Evolutionary conservation across 768 basidiomycete genomes (phyloP).

Genomic region (Chalciporus sphaerocephalus): DNA sequence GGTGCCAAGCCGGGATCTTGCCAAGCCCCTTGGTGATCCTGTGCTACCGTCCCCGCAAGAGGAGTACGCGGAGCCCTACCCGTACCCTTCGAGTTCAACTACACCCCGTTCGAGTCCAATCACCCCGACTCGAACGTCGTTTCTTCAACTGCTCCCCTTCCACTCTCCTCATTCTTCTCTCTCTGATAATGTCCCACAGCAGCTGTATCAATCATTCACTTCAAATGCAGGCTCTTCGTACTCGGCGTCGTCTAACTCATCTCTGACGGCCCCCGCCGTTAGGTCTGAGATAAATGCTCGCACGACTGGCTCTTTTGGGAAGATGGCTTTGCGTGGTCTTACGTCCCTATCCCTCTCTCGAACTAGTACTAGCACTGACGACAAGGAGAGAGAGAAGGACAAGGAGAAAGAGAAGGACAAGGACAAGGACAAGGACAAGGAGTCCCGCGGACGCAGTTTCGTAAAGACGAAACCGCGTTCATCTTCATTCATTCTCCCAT

Average conservation of each 20-base stretch:
- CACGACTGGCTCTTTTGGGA: conserved; percentile 51
- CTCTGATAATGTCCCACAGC: conserved; percentile 17
- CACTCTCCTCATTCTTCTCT: conserved; percentile 13
- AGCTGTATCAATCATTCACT: conserved; percentile 13
- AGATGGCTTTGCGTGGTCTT: conserved; percentile 61
- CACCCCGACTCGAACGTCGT: conserved; percentile 12
- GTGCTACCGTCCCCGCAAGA: conserved; percentile 18
- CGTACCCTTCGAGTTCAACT: conserved; percentile 1
- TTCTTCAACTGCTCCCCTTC: conserved; percentile 8
- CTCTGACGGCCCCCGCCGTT: conserved; percentile 30
- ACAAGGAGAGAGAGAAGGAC: conserved; percentile 44
- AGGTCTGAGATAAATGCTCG: conserved; percentile 36
- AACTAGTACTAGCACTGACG: conserved; percentile 39
- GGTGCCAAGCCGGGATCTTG: conserved; percentile 15
- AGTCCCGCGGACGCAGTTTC: conserved; percentile 49
- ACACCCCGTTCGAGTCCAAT: conserved; percentile 13
- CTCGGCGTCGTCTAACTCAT: conserved; percentile 13
- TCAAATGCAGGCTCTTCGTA: conserved; percentile 10
- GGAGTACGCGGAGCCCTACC: conserved; percentile 2
- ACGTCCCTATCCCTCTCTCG: conserved; percentile 62
- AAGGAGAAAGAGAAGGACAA: no score
- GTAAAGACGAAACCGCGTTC: conserved; percentile 44
- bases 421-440: conserved; percentile 43
- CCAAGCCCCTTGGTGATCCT: conserved; percentile 12
- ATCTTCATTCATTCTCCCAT: conserved; percentile 43